Conservation (phyloP, 106 monocot species). For the Acorus gramineus region DNA sequence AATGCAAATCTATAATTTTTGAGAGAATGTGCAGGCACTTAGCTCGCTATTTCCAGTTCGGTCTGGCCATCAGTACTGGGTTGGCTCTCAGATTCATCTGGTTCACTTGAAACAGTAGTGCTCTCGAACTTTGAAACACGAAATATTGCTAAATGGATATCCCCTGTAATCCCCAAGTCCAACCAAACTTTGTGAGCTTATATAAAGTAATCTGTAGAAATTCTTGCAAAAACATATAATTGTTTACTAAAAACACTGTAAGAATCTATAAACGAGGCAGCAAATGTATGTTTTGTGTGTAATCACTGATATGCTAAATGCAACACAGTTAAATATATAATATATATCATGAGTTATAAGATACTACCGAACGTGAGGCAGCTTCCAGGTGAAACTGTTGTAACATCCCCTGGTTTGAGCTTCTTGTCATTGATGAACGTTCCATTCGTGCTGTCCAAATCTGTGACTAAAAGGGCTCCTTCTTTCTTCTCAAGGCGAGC, state of each 20-base stretch:
- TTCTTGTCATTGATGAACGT: constrained; percentile 40
- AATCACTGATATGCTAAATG: too few species aligned
- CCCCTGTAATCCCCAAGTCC: constrained; percentile 14
- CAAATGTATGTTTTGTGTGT: too few species aligned
- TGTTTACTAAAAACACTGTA: not conserved
- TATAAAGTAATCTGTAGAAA: not conserved
- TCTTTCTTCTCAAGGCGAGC: constrained; percentile 53
- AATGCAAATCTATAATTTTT: too few species aligned
- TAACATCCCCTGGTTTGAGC: constrained; percentile 26
- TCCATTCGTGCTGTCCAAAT: constrained; percentile 61
- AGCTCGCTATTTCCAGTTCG: not conserved
- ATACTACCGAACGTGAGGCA: constrained; percentile 41
- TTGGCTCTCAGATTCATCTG: constrained; percentile 4
- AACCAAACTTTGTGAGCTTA: not conserved
- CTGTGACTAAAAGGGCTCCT: constrained; percentile 40
- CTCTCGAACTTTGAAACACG: constrained; percentile 25
- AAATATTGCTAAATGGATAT: constrained; percentile 40
- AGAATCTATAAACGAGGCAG: too few species aligned
- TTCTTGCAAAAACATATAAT: not conserved
- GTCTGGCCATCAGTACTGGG: not conserved
- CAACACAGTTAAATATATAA: not conserved
- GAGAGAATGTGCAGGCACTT: not conserved
- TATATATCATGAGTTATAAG: too few species aligned
- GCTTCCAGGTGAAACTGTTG: constrained; percentile 31
- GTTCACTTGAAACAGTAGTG: not conserved